These are phyloP conservation scores for Medicago lupulina DNA, from an alignment of 306 rosid species.

Conservation along the genomic window DNA sequence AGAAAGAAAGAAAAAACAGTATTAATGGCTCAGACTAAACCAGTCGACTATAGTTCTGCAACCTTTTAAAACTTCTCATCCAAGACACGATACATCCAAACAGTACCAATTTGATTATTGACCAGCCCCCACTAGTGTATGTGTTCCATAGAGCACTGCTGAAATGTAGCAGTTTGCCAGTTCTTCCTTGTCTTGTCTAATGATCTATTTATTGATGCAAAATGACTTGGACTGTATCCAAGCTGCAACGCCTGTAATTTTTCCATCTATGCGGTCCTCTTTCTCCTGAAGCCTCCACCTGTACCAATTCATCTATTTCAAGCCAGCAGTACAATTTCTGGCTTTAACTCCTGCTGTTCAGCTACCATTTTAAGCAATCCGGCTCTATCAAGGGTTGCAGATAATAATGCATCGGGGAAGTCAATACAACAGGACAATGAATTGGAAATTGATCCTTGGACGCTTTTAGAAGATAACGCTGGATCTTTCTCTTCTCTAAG, in stretches of 20 bases:
- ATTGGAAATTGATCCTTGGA: too few species aligned
- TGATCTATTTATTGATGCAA: constrained; percentile 52
- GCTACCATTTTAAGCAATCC: constrained; percentile 55
- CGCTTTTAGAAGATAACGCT: too few species aligned
- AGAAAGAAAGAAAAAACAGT: too few species aligned
- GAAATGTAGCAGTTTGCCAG: background rate
- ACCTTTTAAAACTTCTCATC: too few species aligned
- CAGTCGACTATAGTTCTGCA: too few species aligned
- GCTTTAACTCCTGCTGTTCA: constrained; percentile 51
- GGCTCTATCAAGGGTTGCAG: constrained; percentile 48
- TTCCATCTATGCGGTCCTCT: constrained; percentile 61
- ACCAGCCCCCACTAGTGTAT: too few species aligned
- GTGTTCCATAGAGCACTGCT: background rate
- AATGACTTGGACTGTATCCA: constrained; percentile 83
- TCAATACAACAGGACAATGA: background rate
- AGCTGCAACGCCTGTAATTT: constrained; percentile 81
- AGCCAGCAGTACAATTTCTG: constrained; percentile 53
- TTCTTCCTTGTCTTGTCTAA: constrained; percentile 30
- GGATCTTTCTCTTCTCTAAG: constrained; percentile 54
- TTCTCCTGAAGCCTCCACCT: constrained; percentile 58
- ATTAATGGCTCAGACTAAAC: too few species aligned
- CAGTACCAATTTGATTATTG: too few species aligned
- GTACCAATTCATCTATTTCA: constrained; percentile 60
- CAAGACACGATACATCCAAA: too few species aligned
- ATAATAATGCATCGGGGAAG: constrained; percentile 64